A percentile compares a stretch with the other conserved stretches of the same genome.
Conservation (phyloP, 2,329 filamentous ascomycete genomes). For the Cryphonectria naterciae region DNA sequence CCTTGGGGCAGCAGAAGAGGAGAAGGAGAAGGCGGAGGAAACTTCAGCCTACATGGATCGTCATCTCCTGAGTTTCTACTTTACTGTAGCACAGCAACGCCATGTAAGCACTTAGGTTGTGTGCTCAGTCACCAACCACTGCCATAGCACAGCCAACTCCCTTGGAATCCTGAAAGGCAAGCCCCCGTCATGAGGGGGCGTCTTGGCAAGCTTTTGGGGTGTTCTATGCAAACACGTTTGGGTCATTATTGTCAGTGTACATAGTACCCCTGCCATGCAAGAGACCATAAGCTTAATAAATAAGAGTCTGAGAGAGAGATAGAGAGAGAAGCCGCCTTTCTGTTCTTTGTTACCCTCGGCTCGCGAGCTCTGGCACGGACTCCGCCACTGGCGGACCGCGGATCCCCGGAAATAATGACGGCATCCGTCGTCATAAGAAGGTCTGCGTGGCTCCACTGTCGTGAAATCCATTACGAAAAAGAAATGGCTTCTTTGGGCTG, state of each 20-base stretch:
- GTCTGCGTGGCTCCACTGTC: not conserved
- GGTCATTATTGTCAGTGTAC: not conserved
- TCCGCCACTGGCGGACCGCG: conserved; percentile 9
- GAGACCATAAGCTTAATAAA: not conserved
- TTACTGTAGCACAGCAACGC: not conserved
- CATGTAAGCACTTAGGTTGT: not conserved
- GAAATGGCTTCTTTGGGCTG: not conserved
- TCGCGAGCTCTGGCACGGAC: not conserved
- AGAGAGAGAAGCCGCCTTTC: not conserved
- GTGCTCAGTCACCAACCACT: not conserved
- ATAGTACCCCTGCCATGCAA: not conserved
- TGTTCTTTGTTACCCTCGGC: not conserved
- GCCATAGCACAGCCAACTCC: not conserved
- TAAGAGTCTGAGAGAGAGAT: not conserved
- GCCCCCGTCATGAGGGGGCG: not conserved
- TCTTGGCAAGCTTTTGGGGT: not conserved
- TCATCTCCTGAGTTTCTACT: not conserved
- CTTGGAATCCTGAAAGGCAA: not conserved
- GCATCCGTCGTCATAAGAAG: conserved; percentile 12
- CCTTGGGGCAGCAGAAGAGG: not conserved
- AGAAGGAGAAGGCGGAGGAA: not conserved
- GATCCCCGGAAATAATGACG: conserved; percentile 13
- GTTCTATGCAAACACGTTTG: not conserved
- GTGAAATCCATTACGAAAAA: not conserved
- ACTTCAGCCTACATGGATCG: not conserved